Evolutionary conservation across 2,329 filamentous ascomycete species (phyloP).

Genomic region (Xylariaceae sp.): DNA sequence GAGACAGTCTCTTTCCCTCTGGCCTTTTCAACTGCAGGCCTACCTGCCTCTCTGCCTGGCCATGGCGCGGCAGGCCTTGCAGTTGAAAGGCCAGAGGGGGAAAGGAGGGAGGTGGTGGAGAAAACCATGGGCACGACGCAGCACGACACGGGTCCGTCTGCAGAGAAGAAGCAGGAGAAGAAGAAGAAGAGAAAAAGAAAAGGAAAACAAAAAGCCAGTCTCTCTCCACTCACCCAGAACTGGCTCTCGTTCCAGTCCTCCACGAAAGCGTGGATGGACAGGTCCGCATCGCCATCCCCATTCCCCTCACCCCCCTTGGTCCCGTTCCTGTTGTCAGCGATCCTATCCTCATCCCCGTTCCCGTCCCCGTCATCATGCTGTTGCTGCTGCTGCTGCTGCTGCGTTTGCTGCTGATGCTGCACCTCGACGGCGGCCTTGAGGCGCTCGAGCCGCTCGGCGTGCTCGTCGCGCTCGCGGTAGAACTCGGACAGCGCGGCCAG

Average conservation of each 20-base stretch:
- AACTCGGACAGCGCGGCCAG: slow-evolving; percentile 67
- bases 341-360: too few species aligned
- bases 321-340: too few species aligned
- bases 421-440: slow-evolving; percentile 56
- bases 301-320: slow-evolving; percentile 1
- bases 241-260: slow-evolving; percentile 82
- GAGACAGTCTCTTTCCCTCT: too few species aligned
- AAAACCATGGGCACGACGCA: too few species aligned
- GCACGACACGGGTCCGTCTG: too few species aligned
- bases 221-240: slow-evolving; percentile 71
- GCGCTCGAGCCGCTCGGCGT: slow-evolving; percentile 58
- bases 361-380: slow-evolving; percentile 11
- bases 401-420: slow-evolving; percentile 26
- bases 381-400: background rate
- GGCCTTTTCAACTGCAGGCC: too few species aligned
- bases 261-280: slow-evolving; percentile 62
- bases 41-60: too few species aligned
- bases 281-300: slow-evolving; percentile 12
- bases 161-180: too few species aligned
- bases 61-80: too few species aligned
- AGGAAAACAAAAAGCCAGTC: too few species aligned
- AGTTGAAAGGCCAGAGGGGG: too few species aligned
- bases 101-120: too few species aligned
- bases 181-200: background rate
- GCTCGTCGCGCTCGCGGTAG: slow-evolving; percentile 62